Evolutionary conservation across 495 filamentous ascomycete genomes (phyloP).

Genomic region (Xylaria intraflava): DNA sequence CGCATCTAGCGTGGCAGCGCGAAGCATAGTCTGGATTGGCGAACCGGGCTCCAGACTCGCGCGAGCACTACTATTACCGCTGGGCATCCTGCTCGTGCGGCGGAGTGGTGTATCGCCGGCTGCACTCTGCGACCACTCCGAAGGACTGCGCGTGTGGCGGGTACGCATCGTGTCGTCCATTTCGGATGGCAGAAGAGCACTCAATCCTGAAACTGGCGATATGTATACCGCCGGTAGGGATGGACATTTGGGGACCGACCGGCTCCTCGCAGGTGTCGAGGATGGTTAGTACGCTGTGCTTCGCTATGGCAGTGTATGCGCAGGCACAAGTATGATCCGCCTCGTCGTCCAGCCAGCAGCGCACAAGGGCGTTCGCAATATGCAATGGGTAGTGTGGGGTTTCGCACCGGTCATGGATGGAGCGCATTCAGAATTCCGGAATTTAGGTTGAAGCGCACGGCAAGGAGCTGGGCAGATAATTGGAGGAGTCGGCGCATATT

Average conservation of each 20-base stretch:
- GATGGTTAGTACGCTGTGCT: constrained; percentile 5
- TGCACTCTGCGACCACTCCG: constrained; percentile 32
- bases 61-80: constrained; percentile 16
- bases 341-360: constrained; percentile 1
- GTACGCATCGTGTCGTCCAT: constrained; percentile 25
- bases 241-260: constrained; percentile 21
- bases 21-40: constrained; percentile 33
- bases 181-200: constrained; percentile 29
- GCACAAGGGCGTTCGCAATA: not conserved
- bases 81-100: constrained; percentile 19
- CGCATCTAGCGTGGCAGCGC: constrained; percentile 50
- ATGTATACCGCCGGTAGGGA: constrained; percentile 12
- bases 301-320: constrained; percentile 13
- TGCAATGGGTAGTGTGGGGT: not conserved
- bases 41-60: constrained; percentile 16
- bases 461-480: constrained; percentile 2
- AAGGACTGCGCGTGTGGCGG: constrained; percentile 24
- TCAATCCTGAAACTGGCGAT: constrained; percentile 27
- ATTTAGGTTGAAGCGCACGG: not conserved
- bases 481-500: constrained; percentile 11
- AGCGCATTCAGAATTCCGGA: constrained; percentile 4
- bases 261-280: constrained; percentile 15
- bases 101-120: constrained; percentile 23
- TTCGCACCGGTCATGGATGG: constrained; percentile 1
- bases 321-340: constrained; percentile 2